These are phyloP conservation scores for Erythrobasidium hasegawianum DNA, from an alignment of 1,284 basidiomycete species.

Conservation along the genomic window DNA sequence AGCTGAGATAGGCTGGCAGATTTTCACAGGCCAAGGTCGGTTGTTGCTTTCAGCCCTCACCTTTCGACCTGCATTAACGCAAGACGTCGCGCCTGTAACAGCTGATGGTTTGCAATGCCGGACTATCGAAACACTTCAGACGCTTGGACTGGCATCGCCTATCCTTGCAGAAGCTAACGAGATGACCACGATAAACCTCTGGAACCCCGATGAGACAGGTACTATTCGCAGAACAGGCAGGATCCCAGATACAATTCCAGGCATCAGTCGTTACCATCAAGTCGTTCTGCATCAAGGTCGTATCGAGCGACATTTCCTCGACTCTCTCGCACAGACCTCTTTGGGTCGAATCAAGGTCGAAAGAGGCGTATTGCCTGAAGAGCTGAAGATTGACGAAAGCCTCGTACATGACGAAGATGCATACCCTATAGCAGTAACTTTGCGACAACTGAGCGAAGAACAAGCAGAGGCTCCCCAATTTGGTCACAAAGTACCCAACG, in stretches of 20 bases:
- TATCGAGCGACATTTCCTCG: conserved; percentile 65
- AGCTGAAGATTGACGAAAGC: conserved; percentile 53
- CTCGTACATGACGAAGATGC: conserved; percentile 50
- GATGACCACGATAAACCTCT: conserved; percentile 62
- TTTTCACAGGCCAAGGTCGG: neutral
- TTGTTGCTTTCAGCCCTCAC: neutral
- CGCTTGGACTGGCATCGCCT: conserved; percentile 63
- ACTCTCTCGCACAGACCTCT: conserved; percentile 48
- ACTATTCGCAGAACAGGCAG: conserved; percentile 48
- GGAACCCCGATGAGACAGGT: conserved; percentile 61
- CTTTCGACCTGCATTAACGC: too few species aligned
- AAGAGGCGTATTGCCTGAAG: conserved; percentile 58
- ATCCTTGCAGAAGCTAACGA: conserved; percentile 57
- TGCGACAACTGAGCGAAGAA: conserved; percentile 47
- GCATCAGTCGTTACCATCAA: conserved; percentile 60
- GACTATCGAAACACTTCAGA: conserved; percentile 54
- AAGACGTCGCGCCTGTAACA: too few species aligned
- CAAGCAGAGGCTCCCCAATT: conserved; percentile 33
- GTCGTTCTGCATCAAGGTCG: conserved; percentile 67
- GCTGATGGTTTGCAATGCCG: conserved; percentile 39
- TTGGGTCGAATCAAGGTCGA: conserved; percentile 55
- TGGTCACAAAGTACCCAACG: conserved; percentile 28
- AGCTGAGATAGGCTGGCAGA: too few species aligned
- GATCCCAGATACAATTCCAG: conserved; percentile 43
- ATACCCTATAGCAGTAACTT: conserved; percentile 58